phyloP scores from a whole-genome alignment of 257 asterid species.

The Paraleonurus japonicus region DNA sequence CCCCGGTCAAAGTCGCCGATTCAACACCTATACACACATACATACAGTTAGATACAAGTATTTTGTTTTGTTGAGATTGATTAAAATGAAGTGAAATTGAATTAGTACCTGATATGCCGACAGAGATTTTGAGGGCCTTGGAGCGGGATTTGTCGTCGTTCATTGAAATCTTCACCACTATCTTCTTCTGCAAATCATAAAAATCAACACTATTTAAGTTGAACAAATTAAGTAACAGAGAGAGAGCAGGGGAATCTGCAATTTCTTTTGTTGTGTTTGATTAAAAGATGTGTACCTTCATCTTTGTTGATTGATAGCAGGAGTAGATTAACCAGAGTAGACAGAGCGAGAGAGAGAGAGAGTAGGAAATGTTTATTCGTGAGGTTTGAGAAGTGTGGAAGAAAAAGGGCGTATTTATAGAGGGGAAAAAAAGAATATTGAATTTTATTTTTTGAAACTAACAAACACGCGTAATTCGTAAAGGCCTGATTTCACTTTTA shows the following conservation, averaged over 20 bases:
- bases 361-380: neutral
- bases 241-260: neutral
- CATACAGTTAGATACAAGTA: neutral
- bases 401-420: neutral
- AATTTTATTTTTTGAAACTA: too few species aligned
- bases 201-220: neutral
- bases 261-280: neutral
- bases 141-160: slow-evolving; percentile 40
- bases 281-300: slow-evolving; percentile 8
- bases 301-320: slow-evolving; percentile 7
- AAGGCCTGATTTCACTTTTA: too few species aligned
- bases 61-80: too few species aligned
- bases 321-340: neutral
- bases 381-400: neutral
- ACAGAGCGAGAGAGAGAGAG: neutral
- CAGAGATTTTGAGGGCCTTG: slow-evolving; percentile 42
- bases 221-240: neutral
- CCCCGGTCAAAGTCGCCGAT: slow-evolving; percentile 44
- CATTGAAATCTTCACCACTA: slow-evolving; percentile 48
- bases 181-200: slow-evolving; percentile 43
- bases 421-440: too few species aligned
- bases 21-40: slow-evolving; percentile 35
- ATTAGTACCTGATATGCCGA: slow-evolving; percentile 36
- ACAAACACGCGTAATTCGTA: too few species aligned
- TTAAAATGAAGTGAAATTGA: too few species aligned